Evolutionary conservation across 139 green algal genomes (phyloP).

Genomic region (Bryopsis sp.): DNA sequence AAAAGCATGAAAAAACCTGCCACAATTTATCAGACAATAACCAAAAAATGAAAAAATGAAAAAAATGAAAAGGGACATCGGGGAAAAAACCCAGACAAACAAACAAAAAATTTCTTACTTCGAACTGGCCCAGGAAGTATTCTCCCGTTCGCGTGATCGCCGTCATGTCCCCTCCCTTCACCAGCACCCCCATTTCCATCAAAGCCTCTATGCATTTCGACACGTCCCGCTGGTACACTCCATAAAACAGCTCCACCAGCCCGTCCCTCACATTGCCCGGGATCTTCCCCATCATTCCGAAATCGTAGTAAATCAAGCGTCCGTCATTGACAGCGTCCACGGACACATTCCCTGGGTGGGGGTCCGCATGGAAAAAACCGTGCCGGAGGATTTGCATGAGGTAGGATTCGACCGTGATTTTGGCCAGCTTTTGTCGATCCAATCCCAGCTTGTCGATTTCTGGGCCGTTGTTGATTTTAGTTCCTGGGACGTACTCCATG

Average conservation of each 20-base stretch:
- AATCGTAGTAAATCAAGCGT: slow-evolving; percentile 95
- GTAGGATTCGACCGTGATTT: slow-evolving; percentile 85
- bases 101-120: slow-evolving; percentile 41
- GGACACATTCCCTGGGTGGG: slow-evolving; percentile 93
- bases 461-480: slow-evolving; percentile 87
- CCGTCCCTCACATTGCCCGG: slow-evolving; percentile 58
- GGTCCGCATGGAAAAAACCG: slow-evolving; percentile 92
- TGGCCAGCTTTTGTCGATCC: slow-evolving; percentile 74
- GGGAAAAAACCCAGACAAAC: background rate
- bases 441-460: slow-evolving; percentile 76
- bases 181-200: slow-evolving; percentile 59
- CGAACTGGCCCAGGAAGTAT: slow-evolving; percentile 94
- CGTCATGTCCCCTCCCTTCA: slow-evolving; percentile 59
- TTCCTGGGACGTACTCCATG: slow-evolving; percentile 87
- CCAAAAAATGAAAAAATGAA: background rate
- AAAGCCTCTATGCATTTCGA: slow-evolving; percentile 68
- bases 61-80: too few species aligned
- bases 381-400: slow-evolving; percentile 84
- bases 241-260: slow-evolving; percentile 96
- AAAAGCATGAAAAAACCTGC: background rate
- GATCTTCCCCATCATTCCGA: slow-evolving; percentile 81
- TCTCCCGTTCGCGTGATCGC: slow-evolving; percentile 83
- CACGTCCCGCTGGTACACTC: slow-evolving; percentile 83
- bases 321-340: slow-evolving; percentile 67
- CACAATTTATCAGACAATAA: background rate